These are phyloP conservation scores for Stephanodiscus minutulus DNA, from an alignment of 108 stramenopile genomes.

Conservation along the genomic window DNA sequence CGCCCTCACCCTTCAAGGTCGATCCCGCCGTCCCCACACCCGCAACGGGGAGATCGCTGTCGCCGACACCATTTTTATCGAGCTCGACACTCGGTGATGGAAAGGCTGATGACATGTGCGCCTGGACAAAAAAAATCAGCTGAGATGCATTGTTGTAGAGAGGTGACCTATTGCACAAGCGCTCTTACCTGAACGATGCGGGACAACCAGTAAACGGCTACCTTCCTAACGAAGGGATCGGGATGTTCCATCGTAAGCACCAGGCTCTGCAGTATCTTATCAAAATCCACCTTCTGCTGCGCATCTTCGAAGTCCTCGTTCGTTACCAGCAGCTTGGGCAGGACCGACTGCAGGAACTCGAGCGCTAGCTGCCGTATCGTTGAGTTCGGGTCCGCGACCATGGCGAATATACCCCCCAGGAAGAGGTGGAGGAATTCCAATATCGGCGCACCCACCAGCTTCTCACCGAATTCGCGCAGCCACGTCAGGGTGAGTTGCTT, in stretches of 20 bases:
- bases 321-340: conserved; percentile 77
- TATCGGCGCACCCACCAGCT: conserved; percentile 83
- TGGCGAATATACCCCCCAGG: conserved; percentile 83
- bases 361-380: conserved; percentile 84
- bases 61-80: background rate
- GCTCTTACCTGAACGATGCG: conserved; percentile 85
- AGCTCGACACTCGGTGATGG: conserved; percentile 7
- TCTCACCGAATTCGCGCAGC: conserved; percentile 81
- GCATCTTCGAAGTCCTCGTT: conserved; percentile 76
- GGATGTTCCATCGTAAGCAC: conserved; percentile 90
- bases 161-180: too few species aligned
- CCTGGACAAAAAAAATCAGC: too few species aligned
- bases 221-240: conserved; percentile 89
- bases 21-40: conserved; percentile 21
- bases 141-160: too few species aligned
- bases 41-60: conserved; percentile 20
- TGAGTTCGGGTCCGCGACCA: conserved; percentile 83
- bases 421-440: conserved; percentile 84
- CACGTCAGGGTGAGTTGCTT: conserved; percentile 84
- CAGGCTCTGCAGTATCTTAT: conserved; percentile 83
- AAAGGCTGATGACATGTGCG: conserved; percentile 63
- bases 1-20: conserved; percentile 14
- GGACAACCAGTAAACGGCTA: conserved; percentile 91
- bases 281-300: conserved; percentile 77
- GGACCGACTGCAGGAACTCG: conserved; percentile 79